Conservation (phyloP, 257 asterid genomes). For the Fraxinus cuspidata region DNA sequence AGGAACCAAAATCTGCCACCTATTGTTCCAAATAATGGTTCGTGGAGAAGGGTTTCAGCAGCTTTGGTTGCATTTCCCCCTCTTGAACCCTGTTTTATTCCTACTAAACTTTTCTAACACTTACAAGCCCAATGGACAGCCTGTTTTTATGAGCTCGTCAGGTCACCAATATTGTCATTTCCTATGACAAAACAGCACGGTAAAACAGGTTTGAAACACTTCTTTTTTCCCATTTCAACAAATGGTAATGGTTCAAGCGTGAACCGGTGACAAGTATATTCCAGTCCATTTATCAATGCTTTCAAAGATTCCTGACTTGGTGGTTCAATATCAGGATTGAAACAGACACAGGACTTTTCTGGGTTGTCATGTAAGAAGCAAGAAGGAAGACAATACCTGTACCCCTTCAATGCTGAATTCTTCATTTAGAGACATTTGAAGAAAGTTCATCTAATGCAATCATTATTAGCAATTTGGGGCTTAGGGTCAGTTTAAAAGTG, state of each 20-base stretch:
- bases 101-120: no score
- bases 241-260: constrained; percentile 39
- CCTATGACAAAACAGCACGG: not conserved
- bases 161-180: not conserved
- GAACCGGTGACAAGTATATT: constrained; percentile 73
- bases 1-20: not conserved
- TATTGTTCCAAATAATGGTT: not conserved
- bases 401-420: not conserved
- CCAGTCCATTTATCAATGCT: constrained; percentile 82
- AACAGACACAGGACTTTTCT: not conserved
- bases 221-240: not conserved
- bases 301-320: constrained; percentile 77
- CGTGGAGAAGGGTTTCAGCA: not conserved
- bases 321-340: constrained; percentile 59
- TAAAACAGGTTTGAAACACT: not conserved
- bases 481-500: not conserved
- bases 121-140: not conserved
- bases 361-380: not conserved
- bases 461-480: not conserved
- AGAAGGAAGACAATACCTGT: not conserved
- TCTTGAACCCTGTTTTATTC: not conserved
- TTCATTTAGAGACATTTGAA: not conserved
- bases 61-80: not conserved
- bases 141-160: not conserved
- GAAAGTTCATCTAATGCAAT: not conserved